These are phyloP conservation scores for Penicillium hesseltinei DNA, from an alignment of 2,329 filamentous ascomycete genomes.

Conservation along the genomic window DNA sequence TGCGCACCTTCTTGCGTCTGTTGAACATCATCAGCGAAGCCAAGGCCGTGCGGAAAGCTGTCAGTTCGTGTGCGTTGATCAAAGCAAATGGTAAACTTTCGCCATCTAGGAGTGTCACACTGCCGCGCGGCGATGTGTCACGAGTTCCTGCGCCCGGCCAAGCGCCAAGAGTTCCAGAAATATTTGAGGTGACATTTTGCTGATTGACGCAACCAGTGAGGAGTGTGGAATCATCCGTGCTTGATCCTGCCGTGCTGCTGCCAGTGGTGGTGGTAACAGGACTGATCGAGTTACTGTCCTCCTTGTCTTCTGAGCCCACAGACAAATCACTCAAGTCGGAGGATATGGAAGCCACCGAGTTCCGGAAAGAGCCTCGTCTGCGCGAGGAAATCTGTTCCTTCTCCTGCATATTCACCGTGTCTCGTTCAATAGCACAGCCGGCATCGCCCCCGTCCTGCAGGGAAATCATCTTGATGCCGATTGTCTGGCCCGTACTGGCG, in stretches of 20 bases:
- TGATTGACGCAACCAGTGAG: constrained; percentile 33
- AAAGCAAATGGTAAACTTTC: constrained; percentile 59
- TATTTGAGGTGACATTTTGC: constrained; percentile 24
- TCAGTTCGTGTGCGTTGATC: constrained; percentile 66
- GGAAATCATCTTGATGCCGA: constrained; percentile 66
- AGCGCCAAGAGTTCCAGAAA: constrained; percentile 33
- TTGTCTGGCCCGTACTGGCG: constrained; percentile 57
- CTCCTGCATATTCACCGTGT: constrained; percentile 14
- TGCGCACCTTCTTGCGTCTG: constrained; percentile 67
- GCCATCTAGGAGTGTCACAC: constrained; percentile 59
- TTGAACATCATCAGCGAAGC: constrained; percentile 60
- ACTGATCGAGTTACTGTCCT: not conserved
- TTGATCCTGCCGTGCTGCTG: constrained; percentile 5
- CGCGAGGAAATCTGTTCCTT: constrained; percentile 16
- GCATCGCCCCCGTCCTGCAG: constrained; percentile 40
- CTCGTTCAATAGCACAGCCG: constrained; percentile 37
- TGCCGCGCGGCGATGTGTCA: constrained; percentile 54
- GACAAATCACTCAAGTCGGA: constrained; percentile 38
- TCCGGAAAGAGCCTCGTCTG: constrained; percentile 22
- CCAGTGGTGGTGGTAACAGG: constrained; percentile 6
- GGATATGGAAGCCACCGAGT: constrained; percentile 36
- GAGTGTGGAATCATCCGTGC: constrained; percentile 31
- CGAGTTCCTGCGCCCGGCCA: constrained; percentile 37
- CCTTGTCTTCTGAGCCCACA: constrained; percentile 30
- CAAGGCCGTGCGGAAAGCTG: constrained; percentile 67